These are phyloP conservation scores for Microascus cirrosus DNA, from an alignment of 2,329 filamentous ascomycete species.

Conservation along the genomic window DNA sequence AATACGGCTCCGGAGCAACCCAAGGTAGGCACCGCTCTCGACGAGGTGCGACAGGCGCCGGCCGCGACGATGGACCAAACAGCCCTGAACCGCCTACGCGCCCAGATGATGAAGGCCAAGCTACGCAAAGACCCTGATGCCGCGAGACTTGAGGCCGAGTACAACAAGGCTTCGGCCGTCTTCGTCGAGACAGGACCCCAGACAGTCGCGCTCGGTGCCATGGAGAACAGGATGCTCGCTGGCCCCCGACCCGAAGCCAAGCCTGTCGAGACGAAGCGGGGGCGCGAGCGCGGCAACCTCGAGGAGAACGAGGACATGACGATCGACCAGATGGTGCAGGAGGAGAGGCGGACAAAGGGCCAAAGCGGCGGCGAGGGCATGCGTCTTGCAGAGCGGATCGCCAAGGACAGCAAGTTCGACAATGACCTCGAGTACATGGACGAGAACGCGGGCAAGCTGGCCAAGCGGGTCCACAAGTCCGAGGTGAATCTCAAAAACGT, in stretches of 20 bases:
- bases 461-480: constrained; percentile 76
- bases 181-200: constrained; percentile 49
- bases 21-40: background rate
- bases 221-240: constrained; percentile 83
- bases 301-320: constrained; percentile 92
- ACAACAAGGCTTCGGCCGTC: constrained; percentile 61
- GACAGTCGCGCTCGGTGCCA: constrained; percentile 66
- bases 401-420: constrained; percentile 84
- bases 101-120: constrained; percentile 93
- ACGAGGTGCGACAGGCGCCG: constrained; percentile 11
- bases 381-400: constrained; percentile 82
- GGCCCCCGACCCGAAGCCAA: constrained; percentile 65
- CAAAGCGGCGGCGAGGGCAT: constrained; percentile 69
- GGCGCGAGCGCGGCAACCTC: constrained; percentile 72
- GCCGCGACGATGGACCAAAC: constrained; percentile 60
- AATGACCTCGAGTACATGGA: constrained; percentile 95
- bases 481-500: constrained; percentile 79
- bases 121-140: constrained; percentile 67
- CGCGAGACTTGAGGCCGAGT: constrained; percentile 68
- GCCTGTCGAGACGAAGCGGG: constrained; percentile 66
- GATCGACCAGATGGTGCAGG: constrained; percentile 92
- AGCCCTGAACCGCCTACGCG: constrained; percentile 76
- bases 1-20: background rate
- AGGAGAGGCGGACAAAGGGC: constrained; percentile 76
- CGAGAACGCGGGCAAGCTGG: constrained; percentile 86